Percentiles rank a stretch among this genome's conserved stretches.
Evolutionary conservation across 2,329 filamentous ascomycete species (phyloP).

Genomic region (Cadophora malorum): DNA sequence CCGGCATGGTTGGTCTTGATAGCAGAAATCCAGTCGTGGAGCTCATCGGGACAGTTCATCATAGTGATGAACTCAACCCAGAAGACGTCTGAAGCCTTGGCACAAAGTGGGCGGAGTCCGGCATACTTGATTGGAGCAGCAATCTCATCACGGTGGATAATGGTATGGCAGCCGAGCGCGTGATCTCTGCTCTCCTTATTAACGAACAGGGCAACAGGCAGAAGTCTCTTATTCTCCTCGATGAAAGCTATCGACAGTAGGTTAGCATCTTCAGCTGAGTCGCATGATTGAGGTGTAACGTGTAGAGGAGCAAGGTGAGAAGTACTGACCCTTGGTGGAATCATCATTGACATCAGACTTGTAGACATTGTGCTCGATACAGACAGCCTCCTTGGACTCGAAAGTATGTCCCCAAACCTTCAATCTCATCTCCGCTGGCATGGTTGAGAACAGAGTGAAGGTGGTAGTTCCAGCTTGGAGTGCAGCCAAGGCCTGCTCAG

Average conservation of each 20-base stretch:
- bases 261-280: neutral
- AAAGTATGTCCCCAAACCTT: neutral
- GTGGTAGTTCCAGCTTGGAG: neutral
- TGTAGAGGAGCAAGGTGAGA: neutral
- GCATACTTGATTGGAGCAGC: neutral
- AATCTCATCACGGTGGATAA: neutral
- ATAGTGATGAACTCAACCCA: neutral
- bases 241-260: neutral
- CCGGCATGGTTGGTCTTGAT: neutral
- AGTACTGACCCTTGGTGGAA: neutral
- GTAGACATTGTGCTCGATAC: neutral
- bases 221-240: neutral
- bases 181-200: neutral
- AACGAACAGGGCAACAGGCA: neutral
- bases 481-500: neutral
- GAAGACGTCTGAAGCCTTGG: neutral
- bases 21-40: neutral
- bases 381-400: neutral
- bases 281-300: neutral
- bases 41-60: neutral
- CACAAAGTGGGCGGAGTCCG: slow-evolving; percentile 1
- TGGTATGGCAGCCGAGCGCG: neutral
- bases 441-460: neutral
- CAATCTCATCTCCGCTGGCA: neutral
- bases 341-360: neutral